phyloP scores from a whole-genome alignment of 805 yeast species.

The Lipomyces sp. region DNA sequence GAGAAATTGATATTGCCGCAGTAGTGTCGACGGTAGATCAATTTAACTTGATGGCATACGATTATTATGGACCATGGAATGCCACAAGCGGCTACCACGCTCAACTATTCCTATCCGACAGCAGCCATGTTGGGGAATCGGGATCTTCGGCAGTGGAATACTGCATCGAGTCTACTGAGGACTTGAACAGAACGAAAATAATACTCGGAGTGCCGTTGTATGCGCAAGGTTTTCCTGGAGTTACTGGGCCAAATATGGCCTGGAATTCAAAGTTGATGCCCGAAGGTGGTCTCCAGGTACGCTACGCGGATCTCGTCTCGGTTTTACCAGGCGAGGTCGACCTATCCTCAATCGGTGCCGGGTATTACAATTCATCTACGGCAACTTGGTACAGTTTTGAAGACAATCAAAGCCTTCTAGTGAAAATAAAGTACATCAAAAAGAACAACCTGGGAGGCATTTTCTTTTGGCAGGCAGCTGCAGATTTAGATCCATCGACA shows the following conservation, averaged over 20 bases:
- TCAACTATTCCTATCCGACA: conserved; percentile 51
- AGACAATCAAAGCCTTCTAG: conserved; percentile 48
- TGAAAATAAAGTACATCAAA: conserved; percentile 60
- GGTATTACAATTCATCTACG: conserved; percentile 44
- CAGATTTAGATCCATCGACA: conserved; percentile 12
- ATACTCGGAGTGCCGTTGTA: conserved; percentile 83
- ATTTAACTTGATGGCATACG: conserved; percentile 81
- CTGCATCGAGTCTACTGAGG: conserved; percentile 40
- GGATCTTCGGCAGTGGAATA: conserved; percentile 42
- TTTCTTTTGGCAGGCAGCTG: conserved; percentile 66
- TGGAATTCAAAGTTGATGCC: conserved; percentile 43
- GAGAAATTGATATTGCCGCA: conserved; percentile 8
- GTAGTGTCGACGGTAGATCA: conserved; percentile 10
- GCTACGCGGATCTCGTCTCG: conserved; percentile 49
- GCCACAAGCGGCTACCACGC: conserved; percentile 60
- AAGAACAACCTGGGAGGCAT: conserved; percentile 65
- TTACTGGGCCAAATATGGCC: conserved; percentile 45
- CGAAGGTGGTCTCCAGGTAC: conserved; percentile 48
- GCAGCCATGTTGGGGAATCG: conserved; percentile 43
- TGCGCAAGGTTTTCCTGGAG: conserved; percentile 56
- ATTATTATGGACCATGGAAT: conserved; percentile 80
- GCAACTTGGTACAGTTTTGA: conserved; percentile 60
- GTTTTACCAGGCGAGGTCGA: conserved; percentile 39
- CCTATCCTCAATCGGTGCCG: conserved; percentile 50
- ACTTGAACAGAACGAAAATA: conserved; percentile 50